These are phyloP conservation scores for Linum usitatissimum DNA, from an alignment of 345 rosid species.

Conservation along the genomic window DNA sequence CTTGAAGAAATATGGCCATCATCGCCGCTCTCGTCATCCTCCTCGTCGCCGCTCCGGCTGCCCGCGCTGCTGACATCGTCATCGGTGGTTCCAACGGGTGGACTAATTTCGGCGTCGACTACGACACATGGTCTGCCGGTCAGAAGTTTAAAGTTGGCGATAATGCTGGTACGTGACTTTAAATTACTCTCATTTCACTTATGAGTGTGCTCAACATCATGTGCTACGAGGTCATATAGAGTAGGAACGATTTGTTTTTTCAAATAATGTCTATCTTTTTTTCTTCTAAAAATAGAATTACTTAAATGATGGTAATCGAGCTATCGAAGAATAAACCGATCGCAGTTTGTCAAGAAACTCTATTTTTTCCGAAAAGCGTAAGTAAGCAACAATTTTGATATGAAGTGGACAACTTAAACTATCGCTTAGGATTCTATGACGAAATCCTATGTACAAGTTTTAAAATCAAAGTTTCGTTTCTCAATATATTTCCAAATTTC, in stretches of 20 bases:
- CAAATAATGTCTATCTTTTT: background rate
- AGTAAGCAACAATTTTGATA: no score
- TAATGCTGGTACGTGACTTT: slow-evolving; percentile 23
- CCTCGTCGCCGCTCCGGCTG: slow-evolving; percentile 27
- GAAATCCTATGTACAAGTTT: no score
- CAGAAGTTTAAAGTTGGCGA: slow-evolving; percentile 39
- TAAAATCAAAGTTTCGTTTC: no score
- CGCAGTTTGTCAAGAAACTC: background rate
- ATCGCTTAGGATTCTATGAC: no score
- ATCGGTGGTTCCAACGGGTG: slow-evolving; percentile 39
- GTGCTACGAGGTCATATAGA: background rate
- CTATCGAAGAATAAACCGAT: no score
- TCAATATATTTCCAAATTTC: no score
- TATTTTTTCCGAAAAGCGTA: no score
- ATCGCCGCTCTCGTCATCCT: slow-evolving; percentile 23
- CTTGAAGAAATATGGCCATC: slow-evolving; percentile 10
- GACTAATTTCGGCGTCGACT: slow-evolving; percentile 17
- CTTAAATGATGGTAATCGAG: no score
- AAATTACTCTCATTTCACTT: background rate
- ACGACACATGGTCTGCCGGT: slow-evolving; percentile 24
- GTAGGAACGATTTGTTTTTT: no score
- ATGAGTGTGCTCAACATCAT: background rate
- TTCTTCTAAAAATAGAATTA: no score
- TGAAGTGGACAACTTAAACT: no score
- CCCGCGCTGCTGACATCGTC: slow-evolving; percentile 18